These are phyloP conservation scores for Dipteronia sinensis DNA, from an alignment of 345 rosid species.

Conservation along the genomic window DNA sequence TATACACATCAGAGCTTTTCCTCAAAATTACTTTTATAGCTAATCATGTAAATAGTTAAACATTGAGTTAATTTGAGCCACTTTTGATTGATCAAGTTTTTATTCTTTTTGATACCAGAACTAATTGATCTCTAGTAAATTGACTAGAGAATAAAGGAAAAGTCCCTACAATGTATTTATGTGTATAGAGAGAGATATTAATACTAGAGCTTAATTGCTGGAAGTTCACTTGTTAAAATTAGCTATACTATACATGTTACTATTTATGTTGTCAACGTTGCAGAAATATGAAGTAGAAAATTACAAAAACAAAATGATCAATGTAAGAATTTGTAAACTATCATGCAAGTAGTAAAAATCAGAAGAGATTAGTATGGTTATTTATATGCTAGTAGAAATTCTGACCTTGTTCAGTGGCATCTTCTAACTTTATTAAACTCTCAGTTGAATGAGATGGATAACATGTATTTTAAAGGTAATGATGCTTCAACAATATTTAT, in stretches of 20 bases:
- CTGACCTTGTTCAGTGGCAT: not conserved
- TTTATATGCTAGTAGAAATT: not conserved
- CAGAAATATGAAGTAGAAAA: not conserved
- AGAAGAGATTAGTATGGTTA: not conserved
- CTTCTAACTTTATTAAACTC: not conserved
- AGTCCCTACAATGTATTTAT: not conserved
- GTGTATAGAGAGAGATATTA: not conserved
- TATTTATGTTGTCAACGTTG: not conserved
- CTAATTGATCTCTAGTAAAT: not conserved
- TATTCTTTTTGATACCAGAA: too few species aligned
- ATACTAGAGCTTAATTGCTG: not conserved
- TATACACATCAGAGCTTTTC: not conserved
- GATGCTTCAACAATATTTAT: conserved; percentile 6
- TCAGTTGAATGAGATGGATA: not conserved
- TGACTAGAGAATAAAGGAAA: not conserved
- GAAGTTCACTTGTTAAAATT: not conserved
- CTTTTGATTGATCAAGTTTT: not conserved
- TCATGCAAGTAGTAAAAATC: not conserved
- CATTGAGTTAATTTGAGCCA: not conserved
- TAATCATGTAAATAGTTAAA: not conserved
- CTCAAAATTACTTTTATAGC: not conserved
- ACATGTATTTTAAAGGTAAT: not conserved
- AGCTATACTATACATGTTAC: not conserved
- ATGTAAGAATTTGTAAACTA: not conserved
- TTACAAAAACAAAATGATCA: not conserved